Base-by-base conservation (phyloP, 1,139 yeast genomes). In the Candida freyschussii region DNA sequence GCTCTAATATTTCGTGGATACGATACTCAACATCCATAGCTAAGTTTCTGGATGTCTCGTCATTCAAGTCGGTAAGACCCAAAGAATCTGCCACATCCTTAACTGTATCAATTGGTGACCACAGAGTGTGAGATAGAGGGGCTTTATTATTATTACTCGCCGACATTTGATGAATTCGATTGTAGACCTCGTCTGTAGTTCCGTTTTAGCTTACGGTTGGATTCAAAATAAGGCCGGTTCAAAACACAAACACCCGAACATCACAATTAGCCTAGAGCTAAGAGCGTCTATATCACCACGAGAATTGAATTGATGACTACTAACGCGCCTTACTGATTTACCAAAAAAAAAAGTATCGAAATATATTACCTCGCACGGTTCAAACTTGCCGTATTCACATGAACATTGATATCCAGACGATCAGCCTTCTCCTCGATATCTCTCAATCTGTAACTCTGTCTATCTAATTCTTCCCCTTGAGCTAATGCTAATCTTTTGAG, bases 1-100 rank as follows among this genome's bases (percentile, higher is more conserved):
- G 95, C 59, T 91, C 97, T 39, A 91, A 67, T 28, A 93, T 84
- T 60, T 93, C 98, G 56, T 91, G 93, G 43, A 93, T 86, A 45
- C 98, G 73, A 56, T 93, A 93, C 62, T 93, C 99, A 19, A 91
- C 95, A 58, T 93, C 99, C 98, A 93, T 91, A 6, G 99, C 98
- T 40, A 93, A 65, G 43, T 93, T 86, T 52, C 86, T 85, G 33
- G 96, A 84, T 2, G 93, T 95, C 42, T 93, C 98, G 40, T 91
- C 97, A 15, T 87, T 85, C 28, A 91, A 63, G 40, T 72, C 80
- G 7, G 67, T 57, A 25, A 91, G 70, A 3, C 98, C 98, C 14
- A 91, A 66, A 4, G 87, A 75, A 52, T 91, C 98, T 1, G 97
- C 96, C 13, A 86, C 96, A 64, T 93, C 98, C 52, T 82, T 82